phyloP scores from a whole-genome alignment of 495 filamentous ascomycete genomes.

The Penicillium egyptiacum region DNA sequence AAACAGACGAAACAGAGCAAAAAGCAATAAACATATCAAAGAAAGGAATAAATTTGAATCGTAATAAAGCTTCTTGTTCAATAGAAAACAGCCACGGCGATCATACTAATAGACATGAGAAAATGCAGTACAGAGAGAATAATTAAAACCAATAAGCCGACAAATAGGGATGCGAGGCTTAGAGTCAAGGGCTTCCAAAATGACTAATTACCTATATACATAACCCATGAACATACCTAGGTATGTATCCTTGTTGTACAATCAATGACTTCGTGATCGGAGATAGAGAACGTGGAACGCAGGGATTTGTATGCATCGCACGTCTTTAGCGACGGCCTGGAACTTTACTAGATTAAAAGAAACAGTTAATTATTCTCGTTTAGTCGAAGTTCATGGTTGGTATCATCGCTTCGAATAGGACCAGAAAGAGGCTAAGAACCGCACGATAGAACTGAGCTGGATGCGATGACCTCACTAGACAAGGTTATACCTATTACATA shows the following conservation, averaged over 20 bases:
- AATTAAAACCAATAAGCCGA: no score
- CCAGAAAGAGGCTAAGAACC: not conserved
- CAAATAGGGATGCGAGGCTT: not conserved
- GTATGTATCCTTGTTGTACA: not conserved
- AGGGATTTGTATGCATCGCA: not conserved
- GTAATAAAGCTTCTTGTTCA: no score
- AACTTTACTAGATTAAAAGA: not conserved
- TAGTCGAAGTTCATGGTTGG: not conserved
- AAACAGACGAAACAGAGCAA: no score
- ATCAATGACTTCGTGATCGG: constrained; percentile 31
- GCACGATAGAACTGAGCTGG: not conserved
- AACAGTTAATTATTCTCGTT: not conserved
- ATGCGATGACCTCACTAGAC: not conserved
- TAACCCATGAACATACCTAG: no score
- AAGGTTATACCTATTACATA: not conserved
- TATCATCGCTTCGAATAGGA: not conserved
- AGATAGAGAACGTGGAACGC: constrained; percentile 1
- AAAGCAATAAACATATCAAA: no score
- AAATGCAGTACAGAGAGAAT: no score
- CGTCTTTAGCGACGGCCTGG: not conserved
- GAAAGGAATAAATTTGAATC: no score
- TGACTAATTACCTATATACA: no score
- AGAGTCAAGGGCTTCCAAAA: not conserved
- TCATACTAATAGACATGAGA: no score
- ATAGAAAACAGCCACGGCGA: no score